Evolutionary conservation across 805 yeast genomes (phyloP), one percentile per base, ranked within the genome.

Genomic region (Yarrowia sp.): DNA sequence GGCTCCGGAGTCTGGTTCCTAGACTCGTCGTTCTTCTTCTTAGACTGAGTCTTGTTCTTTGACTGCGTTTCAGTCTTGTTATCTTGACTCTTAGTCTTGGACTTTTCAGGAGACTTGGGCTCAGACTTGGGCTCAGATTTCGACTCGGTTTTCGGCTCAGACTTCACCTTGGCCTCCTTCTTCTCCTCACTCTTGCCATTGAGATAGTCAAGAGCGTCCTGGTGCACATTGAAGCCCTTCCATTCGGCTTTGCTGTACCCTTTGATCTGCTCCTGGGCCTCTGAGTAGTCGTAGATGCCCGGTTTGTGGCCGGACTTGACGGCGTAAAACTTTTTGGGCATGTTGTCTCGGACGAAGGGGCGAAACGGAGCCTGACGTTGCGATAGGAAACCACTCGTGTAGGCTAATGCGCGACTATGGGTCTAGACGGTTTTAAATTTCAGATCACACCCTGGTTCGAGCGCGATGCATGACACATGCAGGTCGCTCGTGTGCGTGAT

Each of bases 301-400:
- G 52, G 52, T 24, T 30, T 47, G 52, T 15, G 34, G 6, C 52
- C 52, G 2, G 52, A 17, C 8, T 12, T 24, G 38, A 47, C 52
- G n/a, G 52, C 52, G 38, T 47, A 47, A 19, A 8, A 47, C 13
- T 47, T 47, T 24, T 47, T 47, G 2, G 36, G 19, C 52, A 47
- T 47, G 52, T 30, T 15, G 52, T 20, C 9, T 43, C 46, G 19
- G n/a, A 13, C 42, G 15, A 39, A 13, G 9, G n/a, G 9, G 15
- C 42, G 42, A 12, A 12, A 13, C 13, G 9, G n/a, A 39, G n/a
- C 8, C 42, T 7, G n/a, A 13, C n/a, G 15, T 15, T 39, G 42
- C 6, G 30, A 4, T 24, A 24, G 30, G 30, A 24, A 24, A 7
- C 30, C 6, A 24, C 30, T 24, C 30, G 30, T 24, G 30, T n/a